These are phyloP conservation scores for Fraxinus velutina DNA, from an alignment of 305 asterid species.

Conservation along the genomic window DNA sequence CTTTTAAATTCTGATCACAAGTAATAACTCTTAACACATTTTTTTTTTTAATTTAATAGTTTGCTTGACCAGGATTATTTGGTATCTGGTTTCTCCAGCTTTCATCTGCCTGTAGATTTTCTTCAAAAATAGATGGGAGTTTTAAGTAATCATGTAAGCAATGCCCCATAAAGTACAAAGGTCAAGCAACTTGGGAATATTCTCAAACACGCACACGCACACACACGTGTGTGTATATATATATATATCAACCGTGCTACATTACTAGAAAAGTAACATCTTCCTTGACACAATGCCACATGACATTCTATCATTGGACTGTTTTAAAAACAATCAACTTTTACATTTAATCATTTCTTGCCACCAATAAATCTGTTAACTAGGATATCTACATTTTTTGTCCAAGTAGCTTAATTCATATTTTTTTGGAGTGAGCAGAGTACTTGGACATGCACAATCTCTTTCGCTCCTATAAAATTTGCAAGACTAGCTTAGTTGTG, in stretches of 20 bases:
- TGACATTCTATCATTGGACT: not conserved
- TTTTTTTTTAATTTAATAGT: not conserved
- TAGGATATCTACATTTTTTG: not conserved
- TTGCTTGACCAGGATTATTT: not conserved
- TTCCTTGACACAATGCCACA: not conserved
- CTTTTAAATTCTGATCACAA: not conserved
- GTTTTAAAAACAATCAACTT: not conserved
- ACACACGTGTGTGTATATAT: not conserved
- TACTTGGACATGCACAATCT: not conserved
- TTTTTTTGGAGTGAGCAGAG: not conserved
- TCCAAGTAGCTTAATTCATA: not conserved
- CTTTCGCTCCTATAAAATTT: not conserved
- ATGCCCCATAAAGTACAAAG: not conserved
- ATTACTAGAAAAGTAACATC: not conserved
- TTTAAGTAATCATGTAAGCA: not conserved
- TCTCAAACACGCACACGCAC: not conserved
- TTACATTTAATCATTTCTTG: not conserved
- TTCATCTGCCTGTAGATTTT: not conserved
- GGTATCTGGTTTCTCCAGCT: not conserved
- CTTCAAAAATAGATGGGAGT: not conserved
- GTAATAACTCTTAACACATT: not conserved
- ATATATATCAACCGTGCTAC: not conserved
- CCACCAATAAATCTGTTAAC: not conserved
- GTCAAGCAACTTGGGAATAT: slow-evolving; percentile 8
- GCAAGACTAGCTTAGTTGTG: not conserved